Conservation (phyloP, 1,139 yeast genomes). For the Blastobotrys aristatus region DNA sequence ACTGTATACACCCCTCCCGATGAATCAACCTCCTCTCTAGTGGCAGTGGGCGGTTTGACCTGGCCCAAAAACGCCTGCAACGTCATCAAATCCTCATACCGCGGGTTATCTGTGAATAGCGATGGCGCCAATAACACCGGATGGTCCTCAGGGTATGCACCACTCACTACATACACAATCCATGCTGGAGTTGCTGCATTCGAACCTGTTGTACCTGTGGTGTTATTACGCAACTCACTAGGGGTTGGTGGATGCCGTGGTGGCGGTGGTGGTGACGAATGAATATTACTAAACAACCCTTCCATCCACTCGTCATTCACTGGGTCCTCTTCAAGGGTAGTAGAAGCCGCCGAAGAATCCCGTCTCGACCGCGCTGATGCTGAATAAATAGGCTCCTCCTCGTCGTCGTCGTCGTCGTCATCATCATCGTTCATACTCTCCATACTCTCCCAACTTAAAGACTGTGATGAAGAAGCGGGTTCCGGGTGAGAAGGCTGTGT, state of each 20-base stretch:
- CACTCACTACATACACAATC: conserved; percentile 50
- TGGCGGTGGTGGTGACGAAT: not conserved
- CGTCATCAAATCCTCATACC: conserved; percentile 44
- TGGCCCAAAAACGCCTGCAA: conserved; percentile 44
- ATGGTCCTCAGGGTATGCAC: conserved; percentile 44
- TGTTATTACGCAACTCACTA: not conserved
- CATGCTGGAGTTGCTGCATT: conserved; percentile 30
- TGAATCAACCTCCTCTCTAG: conserved; percentile 37
- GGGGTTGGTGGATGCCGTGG: conserved; percentile 5
- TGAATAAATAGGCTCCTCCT: not conserved
- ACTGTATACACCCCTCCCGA: conserved; percentile 38
- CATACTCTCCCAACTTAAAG: not conserved
- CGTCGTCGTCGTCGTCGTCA: not conserved
- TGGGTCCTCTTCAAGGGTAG: not conserved
- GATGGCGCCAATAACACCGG: conserved; percentile 46
- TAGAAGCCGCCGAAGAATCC: no score
- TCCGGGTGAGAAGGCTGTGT: not conserved
- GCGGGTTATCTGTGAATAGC: conserved; percentile 44
- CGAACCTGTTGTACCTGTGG: not conserved
- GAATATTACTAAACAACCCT: not conserved
- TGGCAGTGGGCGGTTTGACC: conserved; percentile 42
- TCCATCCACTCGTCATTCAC: not conserved
- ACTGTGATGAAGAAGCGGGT: not conserved
- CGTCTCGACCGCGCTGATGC: not conserved
- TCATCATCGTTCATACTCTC: not conserved